phyloP scores from a whole-genome alignment of 169 alveolate species.

The Babesia divergens region DNA sequence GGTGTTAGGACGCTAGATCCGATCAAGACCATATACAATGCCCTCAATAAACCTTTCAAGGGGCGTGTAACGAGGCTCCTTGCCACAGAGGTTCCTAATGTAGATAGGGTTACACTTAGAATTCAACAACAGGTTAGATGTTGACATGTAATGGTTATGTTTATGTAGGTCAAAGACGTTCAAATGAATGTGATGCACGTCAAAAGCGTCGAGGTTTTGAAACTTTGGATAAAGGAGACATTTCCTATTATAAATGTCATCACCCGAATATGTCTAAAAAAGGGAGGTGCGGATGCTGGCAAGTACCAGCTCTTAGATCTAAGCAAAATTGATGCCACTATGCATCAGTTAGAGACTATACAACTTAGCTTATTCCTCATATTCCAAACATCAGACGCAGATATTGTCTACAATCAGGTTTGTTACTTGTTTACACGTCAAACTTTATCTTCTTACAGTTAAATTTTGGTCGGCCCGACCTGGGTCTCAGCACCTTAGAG shows the following conservation, averaged over 20 bases:
- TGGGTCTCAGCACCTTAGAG: background rate
- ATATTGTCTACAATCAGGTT: conserved; percentile 1
- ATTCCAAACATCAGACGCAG: conserved; percentile 8
- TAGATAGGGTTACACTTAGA: background rate
- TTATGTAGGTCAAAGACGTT: background rate
- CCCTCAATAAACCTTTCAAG: background rate
- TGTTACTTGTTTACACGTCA: background rate
- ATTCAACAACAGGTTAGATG: background rate
- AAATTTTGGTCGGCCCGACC: background rate
- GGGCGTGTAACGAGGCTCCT: too few relatives aligned
- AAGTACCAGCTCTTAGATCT: background rate
- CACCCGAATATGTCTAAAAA: background rate
- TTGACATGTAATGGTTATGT: background rate
- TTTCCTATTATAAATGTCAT: background rate
- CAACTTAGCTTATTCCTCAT: background rate
- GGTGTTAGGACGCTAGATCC: background rate
- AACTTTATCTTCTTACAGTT: background rate
- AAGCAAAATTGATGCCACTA: background rate
- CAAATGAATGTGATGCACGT: background rate
- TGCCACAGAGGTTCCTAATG: background rate
- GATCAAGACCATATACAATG: background rate
- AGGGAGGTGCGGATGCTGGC: background rate
- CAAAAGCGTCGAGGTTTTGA: background rate
- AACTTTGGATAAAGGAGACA: background rate
- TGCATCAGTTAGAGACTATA: background rate